A percentile compares a stretch with the other conserved stretches of the same genome.
phyloP scores from a whole-genome alignment of 345 rosid species.

The Lumnitzera racemosa region DNA sequence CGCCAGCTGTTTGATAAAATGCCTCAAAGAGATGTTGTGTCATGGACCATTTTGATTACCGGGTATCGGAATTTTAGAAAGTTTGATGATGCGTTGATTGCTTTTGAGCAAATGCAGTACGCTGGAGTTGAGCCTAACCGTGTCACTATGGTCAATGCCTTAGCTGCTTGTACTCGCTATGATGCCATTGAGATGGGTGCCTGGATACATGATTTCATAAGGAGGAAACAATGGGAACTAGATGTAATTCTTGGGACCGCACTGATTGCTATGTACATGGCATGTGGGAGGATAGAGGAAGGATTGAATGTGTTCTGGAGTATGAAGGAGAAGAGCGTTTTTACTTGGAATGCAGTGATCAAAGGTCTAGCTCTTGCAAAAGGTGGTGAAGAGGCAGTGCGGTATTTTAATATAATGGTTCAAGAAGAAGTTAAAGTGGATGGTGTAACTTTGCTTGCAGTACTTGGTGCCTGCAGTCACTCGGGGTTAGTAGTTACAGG shows the following conservation, averaged over 20 bases:
- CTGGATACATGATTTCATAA: constrained; percentile 47
- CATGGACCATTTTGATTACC: constrained; percentile 46
- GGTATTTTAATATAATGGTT: constrained; percentile 36
- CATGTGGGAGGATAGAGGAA: constrained; percentile 41
- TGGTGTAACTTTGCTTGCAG: constrained; percentile 37
- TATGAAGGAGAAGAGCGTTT: constrained; percentile 41
- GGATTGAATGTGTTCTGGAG: constrained; percentile 28
- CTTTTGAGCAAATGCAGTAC: constrained; percentile 45
- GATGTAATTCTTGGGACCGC: constrained; percentile 50
- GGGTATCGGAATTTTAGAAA: constrained; percentile 24
- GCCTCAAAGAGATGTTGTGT: constrained; percentile 43
- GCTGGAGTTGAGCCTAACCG: constrained; percentile 39
- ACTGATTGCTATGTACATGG: constrained; percentile 43
- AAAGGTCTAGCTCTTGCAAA: constrained; percentile 41
- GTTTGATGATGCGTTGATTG: constrained; percentile 36
- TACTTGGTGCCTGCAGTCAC: constrained; percentile 47
- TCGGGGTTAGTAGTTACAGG: constrained; percentile 39
- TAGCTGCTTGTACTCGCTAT: constrained; percentile 33
- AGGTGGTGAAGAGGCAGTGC: constrained; percentile 38
- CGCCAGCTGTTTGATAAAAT: constrained; percentile 47
- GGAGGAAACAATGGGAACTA: constrained; percentile 38
- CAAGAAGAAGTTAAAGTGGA: constrained; percentile 31
- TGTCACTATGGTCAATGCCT: constrained; percentile 53
- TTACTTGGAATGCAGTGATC: constrained; percentile 45
- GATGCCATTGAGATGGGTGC: constrained; percentile 46